These are phyloP conservation scores for Xylaria sp. DNA, from an alignment of 2,329 filamentous ascomycete species.

Conservation along the genomic window DNA sequence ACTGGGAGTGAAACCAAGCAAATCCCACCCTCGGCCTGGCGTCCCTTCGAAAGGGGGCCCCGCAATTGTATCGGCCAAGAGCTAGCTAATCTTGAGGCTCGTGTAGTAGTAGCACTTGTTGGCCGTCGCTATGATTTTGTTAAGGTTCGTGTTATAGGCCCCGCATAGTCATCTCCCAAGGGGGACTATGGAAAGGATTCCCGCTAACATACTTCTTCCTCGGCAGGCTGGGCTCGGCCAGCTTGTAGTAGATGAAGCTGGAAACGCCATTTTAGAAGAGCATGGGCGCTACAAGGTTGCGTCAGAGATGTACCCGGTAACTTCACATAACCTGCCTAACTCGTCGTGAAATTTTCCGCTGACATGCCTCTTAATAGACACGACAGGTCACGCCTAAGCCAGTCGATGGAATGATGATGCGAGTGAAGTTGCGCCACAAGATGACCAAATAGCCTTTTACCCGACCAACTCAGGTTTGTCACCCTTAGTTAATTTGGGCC, in stretches of 20 bases:
- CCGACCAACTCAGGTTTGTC: too few relatives aligned
- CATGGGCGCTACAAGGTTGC: neutral
- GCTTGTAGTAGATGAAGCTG: neutral
- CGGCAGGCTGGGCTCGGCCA: slow-evolving; percentile 5
- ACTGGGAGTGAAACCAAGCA: neutral
- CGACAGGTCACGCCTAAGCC: neutral
- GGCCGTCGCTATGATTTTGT: neutral
- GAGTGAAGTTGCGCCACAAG: neutral
- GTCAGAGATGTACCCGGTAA: slow-evolving; percentile 11
- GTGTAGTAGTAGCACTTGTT: neutral
- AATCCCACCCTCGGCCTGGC: neutral
- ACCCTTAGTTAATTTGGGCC: too few relatives aligned
- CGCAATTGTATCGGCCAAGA: neutral
- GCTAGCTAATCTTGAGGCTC: neutral
- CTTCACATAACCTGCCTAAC: neutral
- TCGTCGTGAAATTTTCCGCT: too few relatives aligned
- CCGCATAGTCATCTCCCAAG: neutral
- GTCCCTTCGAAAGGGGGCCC: neutral
- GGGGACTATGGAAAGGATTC: neutral
- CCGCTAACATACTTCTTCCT: neutral
- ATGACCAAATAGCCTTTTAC: too few relatives aligned
- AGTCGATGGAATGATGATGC: slow-evolving; percentile 8
- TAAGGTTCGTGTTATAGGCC: neutral
- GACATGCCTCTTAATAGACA: neutral
- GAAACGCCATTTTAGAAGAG: neutral